Base-by-base conservation (phyloP, 805 yeast species). In the Saccharomycopsis oosterbeekiorum region DNA sequence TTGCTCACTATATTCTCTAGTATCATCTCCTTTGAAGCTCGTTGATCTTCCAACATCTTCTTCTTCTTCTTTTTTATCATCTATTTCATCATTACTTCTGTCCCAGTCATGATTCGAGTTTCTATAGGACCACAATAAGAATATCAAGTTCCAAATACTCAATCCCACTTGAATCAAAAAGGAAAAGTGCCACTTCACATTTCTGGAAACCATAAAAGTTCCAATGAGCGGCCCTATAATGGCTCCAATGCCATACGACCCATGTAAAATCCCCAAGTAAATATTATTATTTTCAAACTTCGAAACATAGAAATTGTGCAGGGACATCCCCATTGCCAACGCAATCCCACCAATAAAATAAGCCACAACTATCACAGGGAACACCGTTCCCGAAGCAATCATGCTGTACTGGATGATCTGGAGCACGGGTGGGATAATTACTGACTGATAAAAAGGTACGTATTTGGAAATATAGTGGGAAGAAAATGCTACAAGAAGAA, bases 211-310 rank as follows among this genome's bases (percentile, higher is more conserved):
- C 78, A 85, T 75, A 0, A 78, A 71, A 0, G 87, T 83, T 2
- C 84, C 84, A 39, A 83, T 71, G 50, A 84, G 68, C 1, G 90
- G 89, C 2, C 86, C 77, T 1, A 82, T 60, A 2, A 84, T 78
- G 2, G 89, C 89, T 11, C 89, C 89, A 1, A 81, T 41, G 1
- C 90, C 90, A 68, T 84, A 85, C 6, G 73, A 67, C 0, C 86
- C 89, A 70, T 85, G 89, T 66, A 78, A 77, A 58, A 74, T 71
- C 0, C 88, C 84, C 47, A 84, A 70, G 63, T 78, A 78, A 39
- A 74, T 75, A 11, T 84, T 77, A 15, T 80, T 75, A 47, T 76
- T 75, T 56, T 78, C 74, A 55, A 85, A 71, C 61, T 77, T 70
- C 3, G 83, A 72, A 19, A 82, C 63, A 65, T 81, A 83, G 17